Evolutionary conservation across 73 alveolate genomes (phyloP), one percentile per base, ranked within the genome.

Genomic region (Paramecium bursaria): DNA sequence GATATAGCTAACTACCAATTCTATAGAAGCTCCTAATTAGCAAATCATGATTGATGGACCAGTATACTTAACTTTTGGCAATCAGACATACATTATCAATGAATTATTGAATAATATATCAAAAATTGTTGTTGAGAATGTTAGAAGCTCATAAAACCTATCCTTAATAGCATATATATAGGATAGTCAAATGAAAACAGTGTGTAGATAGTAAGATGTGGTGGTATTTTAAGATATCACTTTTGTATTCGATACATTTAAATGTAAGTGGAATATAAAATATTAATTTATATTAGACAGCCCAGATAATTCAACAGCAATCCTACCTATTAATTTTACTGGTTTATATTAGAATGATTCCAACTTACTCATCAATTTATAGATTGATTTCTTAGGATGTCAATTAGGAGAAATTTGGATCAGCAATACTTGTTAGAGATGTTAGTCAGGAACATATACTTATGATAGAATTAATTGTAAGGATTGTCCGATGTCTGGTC

Each of bases 21-120:
- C n/a, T n/a, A n/a, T n/a, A n/a, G n/a, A n/a, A n/a, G n/a, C n/a
- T n/a, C n/a, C n/a, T n/a, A n/a, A n/a, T n/a, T n/a, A n/a, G n/a
- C n/a, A n/a, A n/a, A n/a, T n/a, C n/a, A n/a, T n/a, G n/a, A 57
- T 57, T 23, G 50, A 57, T 13, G 76, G 76, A 11, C 76, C 76
- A 2, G 76, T 57, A n/a, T 57, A 30, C 33, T 30, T 57, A 0
- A 42, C 27, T 2, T 19, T 57, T 13, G 27, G 17, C 17, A 57
- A 57, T 29, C 17, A 23, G 17, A 57, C 26, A 5, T 57, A 57
- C 7, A 57, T 48, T 57, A 30, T 57, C 14, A 14, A 57, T 57
- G 33, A 50, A 30, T 0, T 57, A 13, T 30, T 57, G 17, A 57
- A 29, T n/a, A 57, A 57, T 30, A 9, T 23, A 13, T 14, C 17